Percentiles rank a stretch among this genome's conserved stretches.
phyloP scores from a whole-genome alignment of 2,329 filamentous ascomycete species.

The Pseudocercospora pini-densiflorae region DNA sequence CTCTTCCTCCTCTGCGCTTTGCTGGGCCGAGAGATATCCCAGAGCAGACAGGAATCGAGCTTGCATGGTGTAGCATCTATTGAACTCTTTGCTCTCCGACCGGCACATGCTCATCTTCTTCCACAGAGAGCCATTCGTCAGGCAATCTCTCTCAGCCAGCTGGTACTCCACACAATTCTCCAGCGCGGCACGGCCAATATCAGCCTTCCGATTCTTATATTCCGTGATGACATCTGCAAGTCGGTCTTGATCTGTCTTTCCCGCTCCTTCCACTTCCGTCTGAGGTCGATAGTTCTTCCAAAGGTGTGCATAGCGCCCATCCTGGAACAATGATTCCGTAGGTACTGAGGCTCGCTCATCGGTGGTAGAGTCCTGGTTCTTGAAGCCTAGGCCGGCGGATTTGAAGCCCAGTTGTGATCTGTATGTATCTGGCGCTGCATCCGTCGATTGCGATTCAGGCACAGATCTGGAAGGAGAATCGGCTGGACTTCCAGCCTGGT shows the following conservation, averaged over 20 bases:
- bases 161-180: constrained; percentile 95
- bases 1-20: constrained; percentile 73
- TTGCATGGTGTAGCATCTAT: constrained; percentile 89
- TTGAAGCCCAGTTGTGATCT: constrained; percentile 37
- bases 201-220: constrained; percentile 79
- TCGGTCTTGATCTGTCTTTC: constrained; percentile 78
- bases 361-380: constrained; percentile 29
- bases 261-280: constrained; percentile 67
- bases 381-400: constrained; percentile 29
- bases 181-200: constrained; percentile 78
- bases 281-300: constrained; percentile 91
- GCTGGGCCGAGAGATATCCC: constrained; percentile 76
- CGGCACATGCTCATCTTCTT: constrained; percentile 80
- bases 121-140: constrained; percentile 69
- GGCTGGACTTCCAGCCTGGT: constrained; percentile 54
- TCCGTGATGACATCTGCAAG: constrained; percentile 78
- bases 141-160: constrained; percentile 80
- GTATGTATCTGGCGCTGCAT: constrained; percentile 38
- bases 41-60: constrained; percentile 88
- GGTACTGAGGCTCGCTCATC: constrained; percentile 46
- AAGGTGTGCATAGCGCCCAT: constrained; percentile 79
- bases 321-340: constrained; percentile 64
- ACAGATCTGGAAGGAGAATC: background rate
- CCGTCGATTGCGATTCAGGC: constrained; percentile 31
- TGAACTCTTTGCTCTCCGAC: constrained; percentile 75